phyloP scores from a whole-genome alignment of 257 asterid species.

The Capsicum chinense region DNA sequence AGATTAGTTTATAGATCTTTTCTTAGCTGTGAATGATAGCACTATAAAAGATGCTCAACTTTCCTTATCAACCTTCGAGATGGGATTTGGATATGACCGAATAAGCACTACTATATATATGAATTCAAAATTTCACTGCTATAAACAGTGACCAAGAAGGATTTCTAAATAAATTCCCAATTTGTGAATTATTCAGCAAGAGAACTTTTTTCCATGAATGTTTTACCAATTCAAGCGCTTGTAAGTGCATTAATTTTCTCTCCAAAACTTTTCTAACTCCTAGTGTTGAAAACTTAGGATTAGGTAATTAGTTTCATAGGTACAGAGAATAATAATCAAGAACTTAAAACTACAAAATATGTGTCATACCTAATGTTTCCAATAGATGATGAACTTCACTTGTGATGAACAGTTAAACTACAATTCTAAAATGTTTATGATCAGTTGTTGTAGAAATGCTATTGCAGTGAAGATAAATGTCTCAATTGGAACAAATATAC shows the following conservation, averaged over 20 bases:
- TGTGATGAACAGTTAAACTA: constrained; percentile 28
- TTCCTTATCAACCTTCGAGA: constrained; percentile 48
- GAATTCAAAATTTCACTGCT: constrained; percentile 45
- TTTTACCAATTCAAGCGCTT: constrained; percentile 37
- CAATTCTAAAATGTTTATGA: constrained; percentile 14
- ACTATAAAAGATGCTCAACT: constrained; percentile 43
- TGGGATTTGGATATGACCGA: constrained; percentile 44
- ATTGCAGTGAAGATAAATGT: constrained; percentile 18
- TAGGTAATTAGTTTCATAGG: not conserved
- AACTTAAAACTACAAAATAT: not conserved
- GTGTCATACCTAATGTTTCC: constrained; percentile 26
- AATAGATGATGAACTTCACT: constrained; percentile 25
- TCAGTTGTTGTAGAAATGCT: not conserved
- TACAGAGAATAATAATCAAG: not conserved
- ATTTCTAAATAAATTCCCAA: constrained; percentile 38
- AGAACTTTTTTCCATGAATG: constrained; percentile 38
- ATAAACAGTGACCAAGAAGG: constrained; percentile 42
- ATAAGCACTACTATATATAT: constrained; percentile 35
- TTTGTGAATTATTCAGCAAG: constrained; percentile 36
- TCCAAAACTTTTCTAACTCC: constrained; percentile 33
- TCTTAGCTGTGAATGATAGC: constrained; percentile 47
- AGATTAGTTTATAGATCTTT: constrained; percentile 41
- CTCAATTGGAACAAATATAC: not conserved
- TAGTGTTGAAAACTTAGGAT: constrained; percentile 5
- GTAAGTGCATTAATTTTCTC: constrained; percentile 38